Base-by-base conservation (phyloP, 192 early-diverging fungal species). In the Dimargaris xerosporica region DNA sequence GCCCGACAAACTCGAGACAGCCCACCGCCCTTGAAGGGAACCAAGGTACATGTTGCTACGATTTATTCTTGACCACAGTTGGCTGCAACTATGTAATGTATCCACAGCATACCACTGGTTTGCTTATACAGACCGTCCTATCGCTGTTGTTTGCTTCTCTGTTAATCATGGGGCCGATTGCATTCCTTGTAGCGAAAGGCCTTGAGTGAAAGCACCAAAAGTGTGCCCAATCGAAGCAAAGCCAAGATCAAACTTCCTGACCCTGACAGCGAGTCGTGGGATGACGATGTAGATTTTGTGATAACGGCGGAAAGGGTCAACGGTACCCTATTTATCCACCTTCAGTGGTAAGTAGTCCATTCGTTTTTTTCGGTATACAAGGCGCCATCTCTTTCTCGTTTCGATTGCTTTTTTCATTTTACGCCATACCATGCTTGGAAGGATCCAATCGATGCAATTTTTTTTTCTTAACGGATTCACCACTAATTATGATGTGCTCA, bases 301-400 rank as follows among this genome's bases (percentile, higher is more conserved):
- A 13, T 13, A 19, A 31, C 12, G 19, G 31, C 41, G 2, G 56
- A 59, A 59, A 19, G 21, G 31, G 21, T 29, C 41, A 34, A 59
- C 12, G 56, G 41, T 13, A 34, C 31, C 23, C 15, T 73, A 65
- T 47, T 39, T 3, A 48, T 73, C 11, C 60, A 67, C 25, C n/a
- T n/a, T n/a, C n/a, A n/a, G n/a, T n/a, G n/a, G n/a, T n/a, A n/a
- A n/a, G n/a, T n/a, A n/a, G n/a, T n/a, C n/a, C n/a, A n/a, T n/a
- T n/a, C n/a, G n/a, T n/a, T n/a, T n/a, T n/a, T n/a, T n/a, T n/a
- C n/a, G n/a, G n/a, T n/a, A n/a, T n/a, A n/a, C n/a, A n/a, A n/a
- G n/a, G n/a, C n/a, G n/a, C n/a, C n/a, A n/a, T n/a, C n/a, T n/a
- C n/a, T n/a, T n/a, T n/a, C n/a, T n/a, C n/a, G n/a, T n/a, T n/a